Evolutionary conservation across 805 yeast species (phyloP), one percentile per base, ranked within the genome.

Genomic region (Candida succiphila): DNA sequence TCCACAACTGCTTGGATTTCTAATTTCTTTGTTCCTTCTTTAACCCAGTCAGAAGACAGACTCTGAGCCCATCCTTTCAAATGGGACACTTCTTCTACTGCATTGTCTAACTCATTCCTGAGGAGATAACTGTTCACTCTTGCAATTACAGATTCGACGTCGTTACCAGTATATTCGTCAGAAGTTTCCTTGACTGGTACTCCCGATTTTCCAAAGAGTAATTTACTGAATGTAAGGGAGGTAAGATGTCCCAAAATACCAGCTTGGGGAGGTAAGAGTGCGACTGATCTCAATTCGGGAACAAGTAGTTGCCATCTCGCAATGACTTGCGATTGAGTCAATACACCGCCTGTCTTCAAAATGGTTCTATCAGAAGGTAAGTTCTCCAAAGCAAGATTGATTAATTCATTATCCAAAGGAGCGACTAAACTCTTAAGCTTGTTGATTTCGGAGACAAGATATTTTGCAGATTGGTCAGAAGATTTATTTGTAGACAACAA

Each of bases 41-140:
- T 63, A 23, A 92, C 74, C 97, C 97, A 92, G 54, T 86, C 96
- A 46, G 76, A 75, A 25, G 96, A 92, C 46, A 92, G 69, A 52
- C 73, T 73, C 69, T 94, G 78, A 25, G 92, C 74, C 95, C 95
- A 85, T 27, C 97, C 97, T 59, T 84, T 82, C 59, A 92, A 69
- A 43, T 75, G 70, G 41, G 94, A 79, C 35, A 81, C 92, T 58
- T 88, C 96, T 53, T 88, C 95, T 19, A 92, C 94, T 13, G 98
- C 98, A 39, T 71, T 71, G 52, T 81, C 86, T 46, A 92, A 69
- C 41, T 82, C 76, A 37, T 89, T 87, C 48, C 80, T 74, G 30
- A 72, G 63, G 51, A 89, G 66, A 44, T 82, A 75, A 36, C 78
- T 67, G 46, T 81, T 78, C 24, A 94, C 92, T 52, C 95, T 75